phyloP scores from a whole-genome alignment of 345 rosid genomes.

The Citropsis articulata region DNA sequence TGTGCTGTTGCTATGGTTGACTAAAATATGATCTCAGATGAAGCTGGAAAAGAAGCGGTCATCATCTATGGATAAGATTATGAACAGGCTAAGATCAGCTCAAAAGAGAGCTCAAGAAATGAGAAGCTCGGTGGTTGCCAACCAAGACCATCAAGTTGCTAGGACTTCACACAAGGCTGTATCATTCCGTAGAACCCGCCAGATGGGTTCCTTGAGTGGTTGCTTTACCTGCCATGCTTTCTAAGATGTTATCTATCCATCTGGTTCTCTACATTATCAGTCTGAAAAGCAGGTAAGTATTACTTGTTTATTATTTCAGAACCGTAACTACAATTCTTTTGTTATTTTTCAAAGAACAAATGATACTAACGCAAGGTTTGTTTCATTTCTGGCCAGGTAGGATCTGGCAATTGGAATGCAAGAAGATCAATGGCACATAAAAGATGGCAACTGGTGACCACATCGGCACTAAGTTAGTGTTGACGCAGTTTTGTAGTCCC shows the following conservation, averaged over 20 bases:
- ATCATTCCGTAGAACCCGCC: constrained; percentile 51
- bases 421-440: constrained; percentile 3
- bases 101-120: constrained; percentile 93
- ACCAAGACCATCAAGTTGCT: constrained; percentile 45
- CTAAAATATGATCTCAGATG: constrained; percentile 58
- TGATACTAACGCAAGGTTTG: neutral
- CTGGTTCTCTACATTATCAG: neutral
- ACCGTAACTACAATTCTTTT: neutral
- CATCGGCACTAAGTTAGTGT: constrained; percentile 16
- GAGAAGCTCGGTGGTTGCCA: constrained; percentile 71
- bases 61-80: constrained; percentile 87
- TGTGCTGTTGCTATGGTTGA: constrained; percentile 3
- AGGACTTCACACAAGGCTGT: constrained; percentile 37
- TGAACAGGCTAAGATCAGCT: constrained; percentile 84
- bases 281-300: constrained; percentile 30
- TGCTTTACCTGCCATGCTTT: constrained; percentile 88
- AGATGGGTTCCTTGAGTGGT: constrained; percentile 69
- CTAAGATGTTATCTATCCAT: constrained; percentile 32
- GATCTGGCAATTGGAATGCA: constrained; percentile 12
- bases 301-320: neutral
- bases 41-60: constrained; percentile 93
- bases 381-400: constrained; percentile 16
- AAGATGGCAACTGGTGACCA: constrained; percentile 1
- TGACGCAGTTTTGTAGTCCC: constrained; percentile 9
- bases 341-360: neutral